Base-by-base conservation (phyloP, 176 grass and related monocot genomes). In the Zoysia pacifica region DNA sequence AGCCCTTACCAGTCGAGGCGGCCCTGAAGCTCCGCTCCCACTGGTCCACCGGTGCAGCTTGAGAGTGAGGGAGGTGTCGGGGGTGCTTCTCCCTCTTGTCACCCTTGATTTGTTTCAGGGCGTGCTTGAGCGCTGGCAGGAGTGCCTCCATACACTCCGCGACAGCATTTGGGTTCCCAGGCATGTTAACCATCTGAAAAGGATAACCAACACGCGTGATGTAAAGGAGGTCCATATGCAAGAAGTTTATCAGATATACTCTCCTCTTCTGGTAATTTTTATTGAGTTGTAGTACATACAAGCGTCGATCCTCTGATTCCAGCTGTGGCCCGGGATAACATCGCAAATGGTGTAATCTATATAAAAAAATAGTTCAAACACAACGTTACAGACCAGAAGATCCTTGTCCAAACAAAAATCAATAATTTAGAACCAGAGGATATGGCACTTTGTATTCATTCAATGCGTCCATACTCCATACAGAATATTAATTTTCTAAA, bases 51-150 rank as follows among this genome's bases (percentile, higher is more conserved):
- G 86, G 78, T 5, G 43, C 71, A 4, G 83, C 88, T 65, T 86
- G 82, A 8, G 90, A 70, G 7, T 95, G 92, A 48, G 88, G 96
- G 9, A 86, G 9, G 15, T 99, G 96, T 5, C 79, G 83, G 3
- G 90, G 96, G 45, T 98, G 93, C 69, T 98, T 98, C 88, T 95
- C 96, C 79, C 88, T 89, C 64, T 99, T 99, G 65, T 95, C 88
- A 13, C 90, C 96, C 42, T 89, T 99, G 37, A 99, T 79, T 81
- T 99, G 96, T 72, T 83, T 95, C 39, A 95, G 72, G 13, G 88
- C 96, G 4, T 98, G 96, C 59, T 93, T 91, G 18, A 98, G 76
- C 20, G 84, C 81, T 1, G 96, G 92, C 18, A 94, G 74, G 76
- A 95, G 81, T 0, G 96, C 96, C 45, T 86, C 86, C 90, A 91